These are phyloP conservation scores for Kockiozyma suomiensis DNA, from an alignment of 805 yeast species.

Conservation along the genomic window DNA sequence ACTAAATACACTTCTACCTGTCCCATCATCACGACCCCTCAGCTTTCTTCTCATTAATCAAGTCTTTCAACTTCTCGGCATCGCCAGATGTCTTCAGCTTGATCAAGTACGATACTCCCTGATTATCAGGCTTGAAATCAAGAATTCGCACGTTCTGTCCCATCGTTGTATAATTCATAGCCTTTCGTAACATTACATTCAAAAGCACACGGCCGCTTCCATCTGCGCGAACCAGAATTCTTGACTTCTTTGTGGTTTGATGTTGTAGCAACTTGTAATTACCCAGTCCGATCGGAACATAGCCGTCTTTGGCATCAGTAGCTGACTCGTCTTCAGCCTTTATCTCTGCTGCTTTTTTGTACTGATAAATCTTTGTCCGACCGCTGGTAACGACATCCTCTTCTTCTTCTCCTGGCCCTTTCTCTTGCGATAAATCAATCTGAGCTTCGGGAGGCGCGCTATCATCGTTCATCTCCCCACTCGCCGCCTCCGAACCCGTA, in stretches of 20 bases:
- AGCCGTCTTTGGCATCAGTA: conserved; percentile 38
- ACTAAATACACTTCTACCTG: neutral
- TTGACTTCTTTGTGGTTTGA: conserved; percentile 59
- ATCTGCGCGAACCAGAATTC: conserved; percentile 83
- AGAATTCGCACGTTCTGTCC: conserved; percentile 71
- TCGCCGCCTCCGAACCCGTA: neutral
- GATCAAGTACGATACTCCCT: conserved; percentile 66
- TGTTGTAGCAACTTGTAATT: conserved; percentile 72
- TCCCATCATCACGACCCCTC: neutral
- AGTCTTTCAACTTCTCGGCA: conserved; percentile 55
- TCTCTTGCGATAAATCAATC: conserved; percentile 55
- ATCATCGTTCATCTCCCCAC: conserved; percentile 15
- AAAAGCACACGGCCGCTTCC: conserved; percentile 80
- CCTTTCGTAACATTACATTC: conserved; percentile 49
- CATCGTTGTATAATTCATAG: conserved; percentile 58
- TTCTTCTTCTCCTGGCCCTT: conserved; percentile 82
- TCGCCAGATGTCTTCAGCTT: conserved; percentile 78
- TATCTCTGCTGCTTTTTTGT: conserved; percentile 52
- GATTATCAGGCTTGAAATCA: conserved; percentile 45
- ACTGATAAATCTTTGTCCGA: conserved; percentile 70
- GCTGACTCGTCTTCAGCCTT: conserved; percentile 32
- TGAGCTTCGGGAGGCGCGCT: conserved; percentile 44
- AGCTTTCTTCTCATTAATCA: conserved; percentile 39
- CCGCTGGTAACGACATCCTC: conserved; percentile 67
- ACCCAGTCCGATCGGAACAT: conserved; percentile 75